These are phyloP conservation scores for Clarireedia sp. DNA, from an alignment of 2,329 filamentous ascomycete genomes.

Conservation along the genomic window DNA sequence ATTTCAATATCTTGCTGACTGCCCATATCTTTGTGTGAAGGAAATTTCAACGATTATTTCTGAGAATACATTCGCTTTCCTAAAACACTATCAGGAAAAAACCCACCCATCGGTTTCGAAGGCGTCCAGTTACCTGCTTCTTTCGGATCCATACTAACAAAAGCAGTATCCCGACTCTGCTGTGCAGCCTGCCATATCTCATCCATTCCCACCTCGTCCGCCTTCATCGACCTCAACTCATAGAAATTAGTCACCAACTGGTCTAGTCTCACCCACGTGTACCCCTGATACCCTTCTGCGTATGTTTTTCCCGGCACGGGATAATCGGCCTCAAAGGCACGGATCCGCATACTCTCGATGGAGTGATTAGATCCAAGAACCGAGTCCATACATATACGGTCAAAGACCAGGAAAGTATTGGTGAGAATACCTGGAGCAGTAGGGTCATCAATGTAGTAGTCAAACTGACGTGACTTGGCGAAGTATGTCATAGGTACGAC, in stretches of 20 bases:
- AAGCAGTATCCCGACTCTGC: not conserved
- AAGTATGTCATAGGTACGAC: not conserved
- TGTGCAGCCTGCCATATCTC: slow-evolving; percentile 9
- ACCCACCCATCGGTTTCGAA: not conserved
- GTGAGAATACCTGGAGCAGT: not conserved
- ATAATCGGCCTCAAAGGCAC: not conserved
- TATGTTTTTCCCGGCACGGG: not conserved
- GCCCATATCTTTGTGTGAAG: not conserved
- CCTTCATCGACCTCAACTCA: slow-evolving; percentile 2
- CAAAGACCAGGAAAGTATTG: slow-evolving; percentile 1
- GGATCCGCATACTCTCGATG: not conserved
- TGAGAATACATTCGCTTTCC: not conserved
- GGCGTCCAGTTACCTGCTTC: not conserved
- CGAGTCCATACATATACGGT: not conserved
- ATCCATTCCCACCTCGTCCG: slow-evolving; percentile 7
- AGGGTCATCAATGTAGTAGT: not conserved
- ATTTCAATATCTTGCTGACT: not conserved
- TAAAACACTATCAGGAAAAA: not conserved
- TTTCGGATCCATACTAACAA: slow-evolving; percentile 8
- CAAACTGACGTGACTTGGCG: not conserved
- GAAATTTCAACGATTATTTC: not conserved
- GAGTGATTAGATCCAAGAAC: not conserved
- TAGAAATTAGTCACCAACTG: slow-evolving; percentile 10
- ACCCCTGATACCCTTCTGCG: not conserved
- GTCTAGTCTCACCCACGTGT: not conserved